phyloP scores from a whole-genome alignment of 768 basidiomycete species.

The Podaxis sp. region DNA sequence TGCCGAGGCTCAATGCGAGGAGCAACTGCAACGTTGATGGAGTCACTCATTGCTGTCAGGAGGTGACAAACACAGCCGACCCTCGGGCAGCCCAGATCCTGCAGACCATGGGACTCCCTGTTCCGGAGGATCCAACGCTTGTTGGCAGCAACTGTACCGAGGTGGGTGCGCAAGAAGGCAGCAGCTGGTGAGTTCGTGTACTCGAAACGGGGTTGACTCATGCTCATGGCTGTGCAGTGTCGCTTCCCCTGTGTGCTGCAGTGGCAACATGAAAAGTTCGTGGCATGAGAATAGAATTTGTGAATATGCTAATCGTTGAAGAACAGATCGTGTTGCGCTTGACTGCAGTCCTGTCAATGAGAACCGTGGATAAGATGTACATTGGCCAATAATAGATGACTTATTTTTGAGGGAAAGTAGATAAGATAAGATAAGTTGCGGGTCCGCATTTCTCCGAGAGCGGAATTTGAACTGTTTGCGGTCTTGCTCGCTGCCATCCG shows the following conservation, averaged over 20 bases:
- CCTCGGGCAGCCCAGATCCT: slow-evolving; percentile 1
- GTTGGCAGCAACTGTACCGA: neutral
- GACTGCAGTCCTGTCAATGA: neutral
- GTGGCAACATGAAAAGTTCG: neutral
- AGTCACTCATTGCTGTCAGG: slow-evolving; percentile 8
- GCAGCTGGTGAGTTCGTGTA: neutral
- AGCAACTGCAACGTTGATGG: slow-evolving; percentile 7
- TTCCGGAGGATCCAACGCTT: neutral
- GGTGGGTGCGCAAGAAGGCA: neutral
- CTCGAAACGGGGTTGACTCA: neutral
- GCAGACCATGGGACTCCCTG: neutral
- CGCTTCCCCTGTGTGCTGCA: slow-evolving; percentile 8
- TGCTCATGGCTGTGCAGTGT: neutral
- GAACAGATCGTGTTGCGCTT: neutral
- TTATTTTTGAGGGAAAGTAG: neutral
- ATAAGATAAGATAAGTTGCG: slow-evolving; percentile 1
- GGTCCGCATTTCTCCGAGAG: slow-evolving; percentile 15
- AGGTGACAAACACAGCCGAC: neutral
- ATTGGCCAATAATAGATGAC: neutral
- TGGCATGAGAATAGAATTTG: no score
- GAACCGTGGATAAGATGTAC: neutral
- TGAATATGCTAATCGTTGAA: neutral
- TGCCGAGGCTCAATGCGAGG: neutral
- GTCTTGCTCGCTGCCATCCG: neutral
- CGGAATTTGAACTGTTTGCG: slow-evolving; percentile 4